Conservation (phyloP, 345 rosid species). For the Sisymbrium altissimum region DNA sequence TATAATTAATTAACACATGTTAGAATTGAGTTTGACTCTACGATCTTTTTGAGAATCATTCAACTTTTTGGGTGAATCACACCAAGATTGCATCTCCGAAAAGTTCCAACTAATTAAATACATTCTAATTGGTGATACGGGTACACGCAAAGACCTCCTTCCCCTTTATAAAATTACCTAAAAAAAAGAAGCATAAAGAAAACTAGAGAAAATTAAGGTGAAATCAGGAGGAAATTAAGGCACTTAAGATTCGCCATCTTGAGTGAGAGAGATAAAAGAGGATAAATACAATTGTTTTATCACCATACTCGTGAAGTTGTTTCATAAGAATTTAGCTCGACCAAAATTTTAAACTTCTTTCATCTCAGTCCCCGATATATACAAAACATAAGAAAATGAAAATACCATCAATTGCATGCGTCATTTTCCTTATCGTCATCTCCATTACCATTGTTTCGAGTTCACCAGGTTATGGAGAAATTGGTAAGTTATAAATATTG, state of each 20-base stretch:
- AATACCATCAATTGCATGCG: neutral
- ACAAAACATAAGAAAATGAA: constrained; percentile 5
- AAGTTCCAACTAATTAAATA: neutral
- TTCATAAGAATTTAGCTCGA: neutral
- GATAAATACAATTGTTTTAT: neutral
- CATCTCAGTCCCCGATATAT: neutral
- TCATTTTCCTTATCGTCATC: neutral
- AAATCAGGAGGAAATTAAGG: neutral
- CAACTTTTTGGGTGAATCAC: neutral
- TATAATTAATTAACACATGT: neutral
- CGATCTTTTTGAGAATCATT: neutral
- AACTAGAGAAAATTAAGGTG: neutral
- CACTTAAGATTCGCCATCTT: neutral
- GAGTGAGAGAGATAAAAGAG: constrained; percentile 10
- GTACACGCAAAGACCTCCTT: constrained; percentile 13
- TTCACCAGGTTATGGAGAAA: constrained; percentile 17
- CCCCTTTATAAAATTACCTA: neutral
- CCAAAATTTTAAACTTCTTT: neutral
- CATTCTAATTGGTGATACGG: neutral
- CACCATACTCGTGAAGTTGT: neutral
- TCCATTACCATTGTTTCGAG: constrained; percentile 6
- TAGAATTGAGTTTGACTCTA: neutral
- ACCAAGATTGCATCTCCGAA: constrained; percentile 10
- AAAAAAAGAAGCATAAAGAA: constrained; percentile 14
- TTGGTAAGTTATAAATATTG: constrained; percentile 17